Evolutionary conservation across 306 rosid species (phyloP).

Genomic region (Gleditsia sinensis): DNA sequence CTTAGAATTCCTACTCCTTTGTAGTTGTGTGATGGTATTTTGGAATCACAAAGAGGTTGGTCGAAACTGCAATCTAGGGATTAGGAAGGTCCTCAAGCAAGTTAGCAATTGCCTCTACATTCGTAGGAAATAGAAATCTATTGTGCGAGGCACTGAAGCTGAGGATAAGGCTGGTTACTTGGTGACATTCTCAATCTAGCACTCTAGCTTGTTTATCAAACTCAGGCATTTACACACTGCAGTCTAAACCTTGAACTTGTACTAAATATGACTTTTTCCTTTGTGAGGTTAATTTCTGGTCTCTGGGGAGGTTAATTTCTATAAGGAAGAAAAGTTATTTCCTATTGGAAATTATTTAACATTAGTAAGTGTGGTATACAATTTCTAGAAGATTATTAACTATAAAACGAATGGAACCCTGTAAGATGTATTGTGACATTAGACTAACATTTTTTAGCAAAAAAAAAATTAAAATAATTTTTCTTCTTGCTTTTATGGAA

Average conservation of each 20-base stretch:
- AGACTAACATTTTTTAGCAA: neutral
- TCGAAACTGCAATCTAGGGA: no score
- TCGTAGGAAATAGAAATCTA: neutral
- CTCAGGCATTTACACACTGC: no score
- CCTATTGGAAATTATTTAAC: no score
- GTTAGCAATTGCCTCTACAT: neutral
- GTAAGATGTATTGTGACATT: neutral
- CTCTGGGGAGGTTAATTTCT: neutral
- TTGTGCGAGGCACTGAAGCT: no score
- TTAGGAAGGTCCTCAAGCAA: no score
- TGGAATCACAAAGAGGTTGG: no score
- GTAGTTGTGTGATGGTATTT: no score
- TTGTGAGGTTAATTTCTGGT: neutral
- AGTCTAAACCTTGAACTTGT: neutral
- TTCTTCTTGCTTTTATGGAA: neutral
- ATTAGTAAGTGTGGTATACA: neutral
- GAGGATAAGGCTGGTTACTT: no score
- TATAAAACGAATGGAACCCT: neutral
- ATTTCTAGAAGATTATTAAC: neutral
- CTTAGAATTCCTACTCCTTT: no score
- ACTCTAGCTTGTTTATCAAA: neutral
- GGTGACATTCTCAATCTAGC: neutral
- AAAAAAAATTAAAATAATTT: no score
- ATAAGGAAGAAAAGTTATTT: neutral
- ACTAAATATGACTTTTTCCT: neutral